These are phyloP conservation scores for Panicum virgatum DNA, from an alignment of 202 grass and related monocot genomes.

Conservation along the genomic window DNA sequence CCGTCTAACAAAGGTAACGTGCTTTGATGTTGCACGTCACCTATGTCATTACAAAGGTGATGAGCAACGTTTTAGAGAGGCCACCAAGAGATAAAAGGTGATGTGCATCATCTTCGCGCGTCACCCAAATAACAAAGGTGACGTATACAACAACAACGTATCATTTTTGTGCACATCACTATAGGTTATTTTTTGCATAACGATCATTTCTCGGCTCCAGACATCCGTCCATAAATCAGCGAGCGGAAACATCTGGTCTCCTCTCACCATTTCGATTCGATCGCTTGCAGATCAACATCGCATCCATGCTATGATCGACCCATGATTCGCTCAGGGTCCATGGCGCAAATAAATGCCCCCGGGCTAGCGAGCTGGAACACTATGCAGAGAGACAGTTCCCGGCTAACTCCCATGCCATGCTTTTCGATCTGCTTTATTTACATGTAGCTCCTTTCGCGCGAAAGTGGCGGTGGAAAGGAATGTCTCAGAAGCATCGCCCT, in stretches of 20 bases:
- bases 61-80: too few species aligned
- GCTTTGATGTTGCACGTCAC: too few species aligned
- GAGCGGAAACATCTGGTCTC: conserved; percentile 2
- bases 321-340: conserved; percentile 13
- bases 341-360: not conserved
- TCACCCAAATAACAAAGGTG: too few species aligned
- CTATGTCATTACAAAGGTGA: too few species aligned
- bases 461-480: conserved; percentile 41
- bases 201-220: not conserved
- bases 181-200: too few species aligned
- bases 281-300: not conserved
- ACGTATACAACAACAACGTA: too few species aligned
- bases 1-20: too few species aligned
- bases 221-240: not conserved
- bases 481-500: conserved; percentile 33
- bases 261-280: conserved; percentile 11
- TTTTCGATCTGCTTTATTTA: not conserved
- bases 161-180: too few species aligned
- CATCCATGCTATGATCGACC: not conserved
- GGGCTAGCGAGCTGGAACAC: not conserved
- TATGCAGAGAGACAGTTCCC: not conserved
- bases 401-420: not conserved
- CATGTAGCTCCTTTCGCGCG: conserved; percentile 27
- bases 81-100: too few species aligned
- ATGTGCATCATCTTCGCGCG: too few species aligned